Evolutionary conservation across 139 green algal genomes (phyloP).

Genomic region (Klebsormidium nitens): DNA sequence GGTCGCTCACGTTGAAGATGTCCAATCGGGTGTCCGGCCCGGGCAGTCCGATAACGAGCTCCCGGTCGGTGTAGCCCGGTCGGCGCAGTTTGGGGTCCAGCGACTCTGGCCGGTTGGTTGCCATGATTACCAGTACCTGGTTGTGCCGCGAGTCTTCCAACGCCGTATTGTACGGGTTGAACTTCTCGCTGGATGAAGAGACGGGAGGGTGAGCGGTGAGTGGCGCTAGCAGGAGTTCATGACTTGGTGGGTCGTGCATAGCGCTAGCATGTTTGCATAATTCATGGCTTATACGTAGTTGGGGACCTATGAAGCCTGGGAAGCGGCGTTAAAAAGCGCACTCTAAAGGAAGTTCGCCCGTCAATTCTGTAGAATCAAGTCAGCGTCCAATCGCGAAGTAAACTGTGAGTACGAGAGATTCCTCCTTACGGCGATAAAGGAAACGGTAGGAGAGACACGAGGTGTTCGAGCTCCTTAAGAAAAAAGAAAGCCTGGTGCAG

Average conservation of each 20-base stretch:
- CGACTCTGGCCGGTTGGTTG: constrained; percentile 46
- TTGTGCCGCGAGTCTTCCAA: constrained; percentile 2
- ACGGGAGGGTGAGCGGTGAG: background rate
- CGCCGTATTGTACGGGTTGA: constrained; percentile 2
- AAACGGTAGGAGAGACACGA: background rate
- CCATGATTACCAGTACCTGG: constrained; percentile 27
- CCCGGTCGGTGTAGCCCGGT: constrained; percentile 82
- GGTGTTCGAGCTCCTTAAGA: background rate
- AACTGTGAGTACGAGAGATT: too few relatives aligned
- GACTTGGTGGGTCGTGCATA: background rate
- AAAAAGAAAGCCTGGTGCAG: background rate
- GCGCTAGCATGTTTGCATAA: background rate
- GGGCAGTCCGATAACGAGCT: constrained; percentile 50
- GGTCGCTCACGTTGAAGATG: constrained; percentile 20
- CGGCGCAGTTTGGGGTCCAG: constrained; percentile 75
- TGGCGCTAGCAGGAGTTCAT: background rate
- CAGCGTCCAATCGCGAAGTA: too few relatives aligned
- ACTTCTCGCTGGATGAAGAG: too few relatives aligned
- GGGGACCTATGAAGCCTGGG: background rate
- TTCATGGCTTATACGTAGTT: background rate
- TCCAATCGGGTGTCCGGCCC: background rate
- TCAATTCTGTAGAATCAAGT: too few relatives aligned
- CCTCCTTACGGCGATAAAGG: background rate
- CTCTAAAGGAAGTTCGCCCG: too few relatives aligned
- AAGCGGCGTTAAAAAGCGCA: too few relatives aligned